phyloP scores from a whole-genome alignment of 176 grass and related monocot species.

The Carex kokanica region DNA sequence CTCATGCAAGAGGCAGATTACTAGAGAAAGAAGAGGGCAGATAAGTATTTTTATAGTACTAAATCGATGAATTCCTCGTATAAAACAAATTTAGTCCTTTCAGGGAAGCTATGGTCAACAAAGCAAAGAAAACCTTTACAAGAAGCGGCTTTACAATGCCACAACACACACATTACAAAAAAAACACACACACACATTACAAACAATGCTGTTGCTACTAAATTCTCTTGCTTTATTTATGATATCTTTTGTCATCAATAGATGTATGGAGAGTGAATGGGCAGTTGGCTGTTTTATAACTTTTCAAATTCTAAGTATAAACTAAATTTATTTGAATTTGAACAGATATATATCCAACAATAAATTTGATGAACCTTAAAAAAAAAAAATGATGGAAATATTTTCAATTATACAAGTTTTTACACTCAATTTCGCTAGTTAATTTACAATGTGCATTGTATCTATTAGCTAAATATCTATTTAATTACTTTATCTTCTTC shows the following conservation, averaged over 20 bases:
- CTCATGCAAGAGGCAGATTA: too few relatives aligned
- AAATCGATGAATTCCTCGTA: neutral
- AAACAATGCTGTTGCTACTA: neutral
- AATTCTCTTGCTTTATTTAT: neutral
- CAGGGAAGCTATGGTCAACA: conserved; percentile 3
- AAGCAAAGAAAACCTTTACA: neutral
- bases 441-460: too few relatives aligned
- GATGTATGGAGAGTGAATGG: neutral
- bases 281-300: neutral
- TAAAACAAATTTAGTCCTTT: neutral
- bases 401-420: neutral
- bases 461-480: neutral
- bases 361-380: too few relatives aligned
- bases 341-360: neutral
- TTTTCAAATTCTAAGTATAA: neutral
- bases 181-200: neutral
- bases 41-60: neutral
- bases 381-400: neutral
- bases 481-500: neutral
- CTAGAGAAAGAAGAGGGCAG: too few relatives aligned
- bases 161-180: neutral
- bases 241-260: neutral
- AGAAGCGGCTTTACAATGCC: neutral
- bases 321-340: neutral
- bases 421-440: neutral